phyloP scores from a whole-genome alignment of 129 eudicot species.

The carrot (Daucus carota) region DNA sequence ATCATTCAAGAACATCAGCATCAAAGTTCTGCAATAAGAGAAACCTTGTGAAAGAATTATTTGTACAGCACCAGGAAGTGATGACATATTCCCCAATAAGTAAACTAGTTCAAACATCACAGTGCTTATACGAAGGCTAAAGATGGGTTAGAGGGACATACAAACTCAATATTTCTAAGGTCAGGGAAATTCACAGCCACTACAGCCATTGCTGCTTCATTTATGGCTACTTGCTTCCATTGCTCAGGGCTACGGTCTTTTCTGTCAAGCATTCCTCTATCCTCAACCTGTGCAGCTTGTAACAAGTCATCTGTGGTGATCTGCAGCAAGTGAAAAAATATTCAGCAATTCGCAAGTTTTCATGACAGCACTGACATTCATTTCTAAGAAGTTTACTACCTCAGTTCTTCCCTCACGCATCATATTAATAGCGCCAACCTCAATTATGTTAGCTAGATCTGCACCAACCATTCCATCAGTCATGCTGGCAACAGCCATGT shows the following conservation, averaged over 20 bases:
- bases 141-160: constrained; percentile 32
- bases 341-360: neutral
- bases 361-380: neutral
- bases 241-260: constrained; percentile 64
- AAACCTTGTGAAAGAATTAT: neutral
- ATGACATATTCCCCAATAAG: neutral
- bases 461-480: constrained; percentile 98
- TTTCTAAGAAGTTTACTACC: constrained; percentile 35
- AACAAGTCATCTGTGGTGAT: constrained; percentile 91
- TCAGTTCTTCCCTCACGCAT: constrained; percentile 91
- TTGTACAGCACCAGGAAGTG: neutral
- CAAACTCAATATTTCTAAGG: constrained; percentile 71
- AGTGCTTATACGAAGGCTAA: neutral
- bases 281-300: constrained; percentile 94
- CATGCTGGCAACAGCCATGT: constrained; percentile 74
- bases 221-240: constrained; percentile 89
- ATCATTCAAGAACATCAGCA: too few species aligned
- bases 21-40: neutral
- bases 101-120: neutral
- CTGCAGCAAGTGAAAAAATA: constrained; percentile 31
- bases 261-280: constrained; percentile 79
- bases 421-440: constrained; percentile 83
- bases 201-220: constrained; percentile 87
- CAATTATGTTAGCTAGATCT: constrained; percentile 84
- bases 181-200: constrained; percentile 75